Base-by-base conservation (phyloP, 73 alveolate species). In the Paraurostyla sp. region DNA sequence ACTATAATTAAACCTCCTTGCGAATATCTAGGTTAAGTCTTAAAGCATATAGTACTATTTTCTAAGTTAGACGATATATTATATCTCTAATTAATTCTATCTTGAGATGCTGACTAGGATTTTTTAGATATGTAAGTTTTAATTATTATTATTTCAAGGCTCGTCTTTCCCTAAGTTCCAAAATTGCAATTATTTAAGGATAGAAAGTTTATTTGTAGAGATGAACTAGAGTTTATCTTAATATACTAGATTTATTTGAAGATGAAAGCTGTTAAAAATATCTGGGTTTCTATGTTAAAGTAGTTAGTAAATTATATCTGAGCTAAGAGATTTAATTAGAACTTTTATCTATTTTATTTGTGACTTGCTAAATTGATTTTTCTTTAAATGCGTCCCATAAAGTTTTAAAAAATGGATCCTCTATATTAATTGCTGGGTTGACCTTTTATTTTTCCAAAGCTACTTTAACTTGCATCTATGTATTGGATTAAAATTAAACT, bases 11-110 rank as follows among this genome's bases (percentile, higher is more conserved):
- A 16, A 65, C 41, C 32, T 65, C 82, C 15, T 38, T 35, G 35
- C 41, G 35, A 6, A 65, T 36, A 16, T 38, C 9, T 1, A 9
- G 18, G 25, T 65, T 65, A 2, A 65, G 38, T 35, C 7, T 11
- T 13, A 65, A 30, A 22, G 41, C 42, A 9, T 16, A 13, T 9
- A 65, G 32, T 1, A 65, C 82, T 2, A 65, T 18, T 35, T 65
- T 65, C 41, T 65, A 38, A 9, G 32, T 16, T 38, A 65, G 25
- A 9, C 82, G 35, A 11, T 33, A 2, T 3, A 65, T 65, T 1
- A 65, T 65, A 38, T 65, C 82, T 40, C 25, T 65, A 11, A 65
- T 3, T 1, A 65, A 40, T 40, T 65, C 56, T 38, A 65, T 65
- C 25, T 65, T 65, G 25, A 65, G 56, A 15, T 38, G 41, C 41